Base-by-base conservation (phyloP, 768 basidiomycete species). In the Calocera viscosa region DNA sequence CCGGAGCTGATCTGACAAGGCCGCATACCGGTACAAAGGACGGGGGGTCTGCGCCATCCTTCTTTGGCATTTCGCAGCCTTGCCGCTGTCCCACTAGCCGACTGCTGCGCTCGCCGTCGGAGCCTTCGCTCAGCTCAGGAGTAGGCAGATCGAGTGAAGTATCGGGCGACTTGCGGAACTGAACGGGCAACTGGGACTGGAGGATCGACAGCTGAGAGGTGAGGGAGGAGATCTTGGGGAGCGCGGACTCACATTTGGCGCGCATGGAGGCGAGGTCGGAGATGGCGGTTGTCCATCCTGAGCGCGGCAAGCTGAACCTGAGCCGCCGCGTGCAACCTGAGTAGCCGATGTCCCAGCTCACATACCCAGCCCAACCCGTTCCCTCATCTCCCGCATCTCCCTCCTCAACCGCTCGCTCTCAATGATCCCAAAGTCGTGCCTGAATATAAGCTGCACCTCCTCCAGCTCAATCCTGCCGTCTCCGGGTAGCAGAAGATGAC, bases 181-280 rank as follows among this genome's bases (percentile, higher is more conserved):
- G 32, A 26, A 16, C 79, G 75, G 22, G 79, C 74, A 60, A 85
- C 83, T 49, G 7, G 22, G 40, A 71, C 67, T 26, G 77, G 74
- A 41, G 78, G 72, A 49, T 49, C 22, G 94, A 85, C 33, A 95
- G 86, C 75, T 96, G 92, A n/a, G 86, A 83, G 19, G 88, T 87
- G 41, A 99, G 83, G 72, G 94, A 92, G n/a, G 89, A 89, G 67
- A 99, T 95, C 76, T 95, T 91, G 63, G 84, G 83, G 33, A 97
- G 81, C n/a, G 94, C 90, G 68, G 95, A 90, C 33, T 86, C 86
- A 73, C 94, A 97, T 75, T 94, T 94, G 66, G 78, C 76, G 1
- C 88, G 86, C 38, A 96, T 83, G 1, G 84, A 80, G 8, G 91
- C 86, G 39, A 94, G 81, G 71, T 94, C 91, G 8, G 84, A 79